Evolutionary conservation across 2,329 filamentous ascomycete species (phyloP).

Genomic region (Aspergillus quadrilineatus): DNA sequence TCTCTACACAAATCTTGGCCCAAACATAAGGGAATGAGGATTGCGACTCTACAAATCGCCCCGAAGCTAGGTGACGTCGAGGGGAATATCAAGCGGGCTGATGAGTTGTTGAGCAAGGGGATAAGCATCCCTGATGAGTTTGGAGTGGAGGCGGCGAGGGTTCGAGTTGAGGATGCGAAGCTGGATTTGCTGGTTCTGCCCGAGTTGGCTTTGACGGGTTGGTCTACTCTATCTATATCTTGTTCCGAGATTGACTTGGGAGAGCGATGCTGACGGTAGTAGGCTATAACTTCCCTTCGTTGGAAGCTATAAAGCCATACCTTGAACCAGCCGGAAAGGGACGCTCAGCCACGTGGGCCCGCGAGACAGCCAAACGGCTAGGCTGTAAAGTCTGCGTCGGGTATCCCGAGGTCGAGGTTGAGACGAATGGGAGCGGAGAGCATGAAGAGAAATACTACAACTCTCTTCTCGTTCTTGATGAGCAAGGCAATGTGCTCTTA

Average conservation of each 20-base stretch:
- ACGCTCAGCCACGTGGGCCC: conserved; percentile 58
- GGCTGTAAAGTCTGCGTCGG: conserved; percentile 63
- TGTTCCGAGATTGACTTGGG: neutral
- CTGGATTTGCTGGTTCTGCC: conserved; percentile 61
- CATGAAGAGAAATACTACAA: conserved; percentile 52
- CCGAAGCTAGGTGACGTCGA: conserved; percentile 45
- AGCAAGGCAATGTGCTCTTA: conserved; percentile 52
- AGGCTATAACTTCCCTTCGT: conserved; percentile 64
- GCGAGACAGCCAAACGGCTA: conserved; percentile 53
- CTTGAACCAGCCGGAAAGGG: conserved; percentile 59
- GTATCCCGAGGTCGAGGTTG: conserved; percentile 55
- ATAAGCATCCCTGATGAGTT: conserved; percentile 4
- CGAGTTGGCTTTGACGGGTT: conserved; percentile 62
- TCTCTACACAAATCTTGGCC: neutral
- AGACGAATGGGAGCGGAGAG: neutral
- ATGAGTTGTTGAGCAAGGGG: conserved; percentile 42
- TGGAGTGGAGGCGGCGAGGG: conserved; percentile 6
- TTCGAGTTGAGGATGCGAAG: conserved; percentile 24
- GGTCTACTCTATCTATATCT: conserved; percentile 1
- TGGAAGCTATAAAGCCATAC: conserved; percentile 57
- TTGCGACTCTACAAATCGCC: conserved; percentile 50
- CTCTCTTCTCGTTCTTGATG: conserved; percentile 58
- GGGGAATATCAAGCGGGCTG: conserved; percentile 46
- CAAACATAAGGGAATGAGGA: conserved; percentile 38
- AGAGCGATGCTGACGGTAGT: neutral